phyloP scores from a whole-genome alignment of 148 eudicot genomes.

The Camellia sinensis region DNA sequence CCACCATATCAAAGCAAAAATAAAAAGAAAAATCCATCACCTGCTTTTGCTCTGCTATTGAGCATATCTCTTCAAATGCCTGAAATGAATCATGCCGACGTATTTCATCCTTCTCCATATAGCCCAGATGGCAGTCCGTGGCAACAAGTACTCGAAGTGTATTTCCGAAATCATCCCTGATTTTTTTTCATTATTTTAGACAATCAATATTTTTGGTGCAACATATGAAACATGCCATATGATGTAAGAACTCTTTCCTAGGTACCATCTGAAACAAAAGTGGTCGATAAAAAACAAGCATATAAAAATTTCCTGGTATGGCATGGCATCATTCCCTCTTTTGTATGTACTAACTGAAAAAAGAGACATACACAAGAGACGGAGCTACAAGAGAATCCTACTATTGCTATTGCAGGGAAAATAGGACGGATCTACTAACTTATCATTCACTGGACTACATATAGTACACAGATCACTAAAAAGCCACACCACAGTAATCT shows the following conservation, averaged over 20 bases:
- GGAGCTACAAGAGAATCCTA: not conserved
- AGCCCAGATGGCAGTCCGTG: conserved; percentile 95
- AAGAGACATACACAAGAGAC: not conserved
- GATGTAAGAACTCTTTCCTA: not conserved
- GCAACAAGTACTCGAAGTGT: conserved; percentile 85
- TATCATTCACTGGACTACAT: not conserved
- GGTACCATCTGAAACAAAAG: not conserved
- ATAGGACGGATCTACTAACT: not conserved
- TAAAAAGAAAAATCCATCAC: conserved; percentile 27
- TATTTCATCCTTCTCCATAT: conserved; percentile 96
- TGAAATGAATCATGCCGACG: conserved; percentile 92
- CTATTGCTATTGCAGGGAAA: not conserved
- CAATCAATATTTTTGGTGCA: not conserved
- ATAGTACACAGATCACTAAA: not conserved
- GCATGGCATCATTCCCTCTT: not conserved
- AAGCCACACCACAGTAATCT: not conserved
- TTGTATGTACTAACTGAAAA: not conserved
- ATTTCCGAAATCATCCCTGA: conserved; percentile 62
- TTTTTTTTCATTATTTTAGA: not conserved
- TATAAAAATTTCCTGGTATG: not conserved
- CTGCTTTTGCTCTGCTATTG: conserved; percentile 90
- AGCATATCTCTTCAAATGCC: conserved; percentile 94
- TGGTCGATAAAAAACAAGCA: not conserved
- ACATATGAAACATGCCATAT: not conserved
- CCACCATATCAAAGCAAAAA: not conserved